Conservation (phyloP, 2,329 filamentous ascomycete species). For the Ophiostoma australiae region DNA sequence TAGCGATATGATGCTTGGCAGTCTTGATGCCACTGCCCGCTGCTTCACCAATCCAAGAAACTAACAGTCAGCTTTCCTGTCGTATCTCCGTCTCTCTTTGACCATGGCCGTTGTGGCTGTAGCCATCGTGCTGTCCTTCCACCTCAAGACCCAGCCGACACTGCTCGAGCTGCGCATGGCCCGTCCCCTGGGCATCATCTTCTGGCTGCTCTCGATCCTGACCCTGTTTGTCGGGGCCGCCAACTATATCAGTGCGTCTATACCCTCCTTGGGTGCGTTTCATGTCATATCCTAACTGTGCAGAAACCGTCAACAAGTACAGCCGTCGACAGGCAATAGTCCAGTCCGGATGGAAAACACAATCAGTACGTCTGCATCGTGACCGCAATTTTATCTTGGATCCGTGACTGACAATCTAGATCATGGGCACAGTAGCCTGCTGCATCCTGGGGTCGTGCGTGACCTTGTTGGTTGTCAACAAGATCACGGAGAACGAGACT, state of each 20-base stretch:
- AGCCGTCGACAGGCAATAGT: slow-evolving; percentile 74
- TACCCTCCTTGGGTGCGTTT: neutral
- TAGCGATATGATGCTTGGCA: neutral
- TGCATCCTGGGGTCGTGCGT: slow-evolving; percentile 63
- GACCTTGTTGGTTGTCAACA: slow-evolving; percentile 53
- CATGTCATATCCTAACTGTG: neutral
- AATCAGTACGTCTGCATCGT: slow-evolving; percentile 52
- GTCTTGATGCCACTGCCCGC: too few species aligned
- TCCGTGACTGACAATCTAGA: slow-evolving; percentile 37
- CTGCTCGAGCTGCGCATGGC: slow-evolving; percentile 70
- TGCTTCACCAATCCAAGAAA: neutral
- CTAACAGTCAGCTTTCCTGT: slow-evolving; percentile 63
- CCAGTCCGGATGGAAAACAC: slow-evolving; percentile 90
- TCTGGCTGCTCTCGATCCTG: slow-evolving; percentile 76
- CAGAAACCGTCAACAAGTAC: slow-evolving; percentile 72
- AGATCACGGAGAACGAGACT: slow-evolving; percentile 31
- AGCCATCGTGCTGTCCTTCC: slow-evolving; percentile 89
- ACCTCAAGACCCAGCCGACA: slow-evolving; percentile 70
- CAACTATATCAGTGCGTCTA: slow-evolving; percentile 71
- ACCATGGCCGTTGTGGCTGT: slow-evolving; percentile 88
- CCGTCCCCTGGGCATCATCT: slow-evolving; percentile 76
- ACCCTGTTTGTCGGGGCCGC: slow-evolving; percentile 72
- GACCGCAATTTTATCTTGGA: neutral
- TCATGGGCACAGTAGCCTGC: slow-evolving; percentile 57
- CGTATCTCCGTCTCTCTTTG: slow-evolving; percentile 81